A percentile compares a stretch with the other conserved stretches of the same genome.
Conservation (phyloP, 176 grass and related monocot species). For the Thalia dealbata region DNA sequence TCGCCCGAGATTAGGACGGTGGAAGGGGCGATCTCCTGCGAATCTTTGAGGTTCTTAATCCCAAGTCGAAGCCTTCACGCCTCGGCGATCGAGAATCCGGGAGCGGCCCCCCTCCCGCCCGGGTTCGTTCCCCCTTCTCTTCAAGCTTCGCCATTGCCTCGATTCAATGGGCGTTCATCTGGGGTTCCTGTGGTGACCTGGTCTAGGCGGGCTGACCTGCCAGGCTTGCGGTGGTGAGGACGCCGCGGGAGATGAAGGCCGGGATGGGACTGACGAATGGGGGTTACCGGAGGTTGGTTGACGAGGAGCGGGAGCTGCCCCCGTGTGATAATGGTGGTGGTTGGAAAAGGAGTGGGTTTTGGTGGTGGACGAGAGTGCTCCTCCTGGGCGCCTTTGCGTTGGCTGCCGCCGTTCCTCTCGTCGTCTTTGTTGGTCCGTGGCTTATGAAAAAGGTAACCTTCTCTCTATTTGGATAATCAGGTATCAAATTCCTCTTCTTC, state of each 20-base stretch:
- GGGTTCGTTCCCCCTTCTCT: neutral
- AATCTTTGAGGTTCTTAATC: neutral
- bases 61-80: neutral
- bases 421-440: constrained; percentile 7
- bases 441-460: constrained; percentile 2
- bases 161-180: neutral
- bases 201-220: neutral
- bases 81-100: neutral
- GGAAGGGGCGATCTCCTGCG: neutral
- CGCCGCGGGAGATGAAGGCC: neutral
- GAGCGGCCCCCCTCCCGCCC: neutral
- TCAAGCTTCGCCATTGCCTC: neutral
- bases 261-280: constrained; percentile 1
- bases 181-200: neutral
- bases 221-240: neutral
- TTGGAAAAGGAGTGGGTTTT: neutral
- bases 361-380: constrained; percentile 10
- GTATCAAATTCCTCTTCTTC: neutral
- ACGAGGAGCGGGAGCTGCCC: no score
- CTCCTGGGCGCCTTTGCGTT: neutral
- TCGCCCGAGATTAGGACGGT: neutral
- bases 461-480: neutral
- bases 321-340: neutral
- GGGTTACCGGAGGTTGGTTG: constrained; percentile 6
- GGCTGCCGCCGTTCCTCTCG: neutral